Evolutionary conservation across 805 yeast species (phyloP).

Genomic region (Cyberlindnera mycetangii): DNA sequence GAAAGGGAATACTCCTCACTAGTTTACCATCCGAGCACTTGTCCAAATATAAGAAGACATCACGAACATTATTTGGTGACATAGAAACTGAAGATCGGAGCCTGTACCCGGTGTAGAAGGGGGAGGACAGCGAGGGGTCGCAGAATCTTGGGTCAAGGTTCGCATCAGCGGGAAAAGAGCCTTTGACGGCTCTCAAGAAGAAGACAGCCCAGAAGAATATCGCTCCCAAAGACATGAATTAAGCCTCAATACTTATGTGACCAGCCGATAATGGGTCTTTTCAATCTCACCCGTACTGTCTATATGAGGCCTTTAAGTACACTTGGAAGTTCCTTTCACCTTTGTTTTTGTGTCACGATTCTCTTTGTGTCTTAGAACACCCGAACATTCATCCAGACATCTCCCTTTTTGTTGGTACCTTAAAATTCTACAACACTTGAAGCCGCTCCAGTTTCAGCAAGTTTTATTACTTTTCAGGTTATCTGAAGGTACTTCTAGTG

Average conservation of each 20-base stretch:
- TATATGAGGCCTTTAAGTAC: no score
- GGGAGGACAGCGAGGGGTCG: constrained; percentile 6
- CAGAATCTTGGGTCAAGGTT: constrained; percentile 4
- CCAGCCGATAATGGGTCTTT: no score
- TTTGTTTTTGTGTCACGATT: not conserved
- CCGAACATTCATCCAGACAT: not conserved
- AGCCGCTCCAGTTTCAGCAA: no score
- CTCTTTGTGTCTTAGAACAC: not conserved
- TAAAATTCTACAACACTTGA: no score
- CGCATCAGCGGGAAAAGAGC: not conserved
- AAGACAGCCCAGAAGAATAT: not conserved
- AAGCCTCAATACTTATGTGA: no score
- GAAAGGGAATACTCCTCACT: not conserved
- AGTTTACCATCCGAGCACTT: constrained; percentile 4
- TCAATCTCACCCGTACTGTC: no score
- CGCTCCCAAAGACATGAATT: not conserved
- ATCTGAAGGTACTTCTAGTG: no score
- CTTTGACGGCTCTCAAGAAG: not conserved
- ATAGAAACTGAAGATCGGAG: not conserved
- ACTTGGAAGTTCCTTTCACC: no score
- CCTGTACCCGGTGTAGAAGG: constrained; percentile 6
- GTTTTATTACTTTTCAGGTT: no score
- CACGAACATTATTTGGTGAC: not conserved
- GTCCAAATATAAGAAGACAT: not conserved
- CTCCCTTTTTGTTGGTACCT: no score